Conservation (phyloP, 2,329 filamentous ascomycete genomes). For the Periglandula ipomoeae region DNA sequence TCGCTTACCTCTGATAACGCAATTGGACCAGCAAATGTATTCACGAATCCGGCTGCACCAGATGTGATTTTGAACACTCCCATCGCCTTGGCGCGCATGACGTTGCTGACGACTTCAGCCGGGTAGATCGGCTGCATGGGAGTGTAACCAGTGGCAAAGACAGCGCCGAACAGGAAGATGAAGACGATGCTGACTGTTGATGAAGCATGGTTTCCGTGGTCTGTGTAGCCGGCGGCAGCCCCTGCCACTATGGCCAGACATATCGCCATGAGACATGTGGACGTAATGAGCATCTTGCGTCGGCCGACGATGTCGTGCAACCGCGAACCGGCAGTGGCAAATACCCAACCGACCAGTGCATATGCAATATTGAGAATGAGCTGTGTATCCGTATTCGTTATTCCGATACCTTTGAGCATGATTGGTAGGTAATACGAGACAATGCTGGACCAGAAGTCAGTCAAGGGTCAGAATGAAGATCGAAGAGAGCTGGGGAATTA, state of each 20-base stretch:
- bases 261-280: constrained; percentile 25
- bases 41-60: constrained; percentile 12
- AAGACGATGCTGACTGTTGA: constrained; percentile 27
- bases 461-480: background rate
- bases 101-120: no score
- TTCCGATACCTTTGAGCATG: background rate
- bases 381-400: background rate
- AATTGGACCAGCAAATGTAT: constrained; percentile 12
- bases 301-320: constrained; percentile 31
- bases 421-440: background rate
- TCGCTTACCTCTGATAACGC: background rate
- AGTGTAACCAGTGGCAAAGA: no score
- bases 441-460: background rate
- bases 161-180: constrained; percentile 18
- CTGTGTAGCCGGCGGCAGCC: constrained; percentile 24
- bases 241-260: constrained; percentile 28
- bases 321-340: constrained; percentile 14
- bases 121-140: no score
- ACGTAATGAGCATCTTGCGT: constrained; percentile 29
- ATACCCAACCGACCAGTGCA: background rate
- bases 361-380: background rate
- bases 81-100: no score
- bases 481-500: constrained; percentile 15
- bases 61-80: no score
- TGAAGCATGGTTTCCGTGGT: constrained; percentile 21